Base-by-base conservation (phyloP, 192 early-diverging fungal species). In the Coemansia sp. region DNA sequence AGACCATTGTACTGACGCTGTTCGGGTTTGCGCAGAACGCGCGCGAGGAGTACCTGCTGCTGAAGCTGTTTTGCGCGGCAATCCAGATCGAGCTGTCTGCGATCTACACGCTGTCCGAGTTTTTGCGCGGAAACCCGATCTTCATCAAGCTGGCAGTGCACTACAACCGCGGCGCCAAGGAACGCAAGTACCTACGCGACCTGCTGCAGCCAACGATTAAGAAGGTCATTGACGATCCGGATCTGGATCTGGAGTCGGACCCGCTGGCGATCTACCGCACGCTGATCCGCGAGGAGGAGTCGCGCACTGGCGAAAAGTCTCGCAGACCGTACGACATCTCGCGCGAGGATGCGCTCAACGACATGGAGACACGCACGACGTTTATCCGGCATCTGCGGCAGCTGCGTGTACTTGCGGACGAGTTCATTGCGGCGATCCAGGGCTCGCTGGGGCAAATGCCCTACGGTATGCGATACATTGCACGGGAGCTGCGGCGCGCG, bases 11-110 rank as follows among this genome's bases (percentile, higher is more conserved):
- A 9, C 75, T 99, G 58, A 91, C 95, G 18, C 72, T 99, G 56
- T 99, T 92, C 81, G 95, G 96, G 4, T 99, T 96, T 83, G 96
- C 95, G 0, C 97, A 98, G 72, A 96, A 98, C 72, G 86, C 88
- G 21, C 85, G 96, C 39, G 97, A 99, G 63, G 98, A 99, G 80
- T 99, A 94, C 66, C 72, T 99, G 37, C 77, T 99, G 70, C 87
- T 99, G 49, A 94, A 93, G 74, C 75, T 99, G 37, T 95, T 98
- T 72, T 92, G 95, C 79, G 88, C 90, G 63, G 77, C 83, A 4
- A 98, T 99, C 71, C 85, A 89, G 60, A 86, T 95, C 63, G 96
- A 99, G 86, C 86, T 99, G 53, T 88, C 89, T 23, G 88, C 89
- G 30, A 91, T 95, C 20, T 69, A 86, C 35, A 87, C 88, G 7